Percentiles rank a stretch among this genome's conserved stretches.
Evolutionary conservation across 73 alveolate genomes (phyloP).

Genomic region (Tetrahymena elliotti): DNA sequence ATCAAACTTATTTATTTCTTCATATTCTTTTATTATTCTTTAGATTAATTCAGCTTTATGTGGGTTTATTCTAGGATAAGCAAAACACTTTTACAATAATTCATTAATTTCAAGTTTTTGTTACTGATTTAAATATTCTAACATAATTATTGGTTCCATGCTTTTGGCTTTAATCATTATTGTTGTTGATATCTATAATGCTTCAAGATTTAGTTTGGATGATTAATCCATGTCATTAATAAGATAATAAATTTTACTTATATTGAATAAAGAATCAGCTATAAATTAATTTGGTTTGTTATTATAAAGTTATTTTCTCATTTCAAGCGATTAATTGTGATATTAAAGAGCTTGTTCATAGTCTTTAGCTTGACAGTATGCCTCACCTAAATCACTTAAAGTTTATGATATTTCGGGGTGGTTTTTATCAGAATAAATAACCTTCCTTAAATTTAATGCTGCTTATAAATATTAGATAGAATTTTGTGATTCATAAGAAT

Average conservation of each 20-base stretch:
- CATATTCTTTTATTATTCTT: neutral
- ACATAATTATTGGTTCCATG: neutral
- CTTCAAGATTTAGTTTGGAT: neutral
- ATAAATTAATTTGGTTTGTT: neutral
- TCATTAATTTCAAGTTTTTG: neutral
- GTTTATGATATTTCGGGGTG: neutral
- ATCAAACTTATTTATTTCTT: neutral
- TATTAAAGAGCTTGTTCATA: neutral
- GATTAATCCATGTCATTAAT: neutral
- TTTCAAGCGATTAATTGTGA: neutral
- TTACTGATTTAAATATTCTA: neutral
- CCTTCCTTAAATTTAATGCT: neutral
- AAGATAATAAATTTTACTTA: neutral
- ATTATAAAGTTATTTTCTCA: neutral
- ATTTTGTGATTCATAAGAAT: neutral
- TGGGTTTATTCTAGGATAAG: neutral
- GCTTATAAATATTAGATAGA: neutral
- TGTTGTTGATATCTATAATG: neutral
- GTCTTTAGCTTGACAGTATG: neutral
- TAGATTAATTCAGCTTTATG: neutral
- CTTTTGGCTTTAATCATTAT: neutral
- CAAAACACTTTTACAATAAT: neutral
- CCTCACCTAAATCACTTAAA: neutral
- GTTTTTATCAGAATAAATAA: neutral
- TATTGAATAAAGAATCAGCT: neutral